Percentiles rank a stretch among this genome's conserved stretches.
phyloP scores from a whole-genome alignment of 1,284 basidiomycete species.

The Ganoderma multipileum region DNA sequence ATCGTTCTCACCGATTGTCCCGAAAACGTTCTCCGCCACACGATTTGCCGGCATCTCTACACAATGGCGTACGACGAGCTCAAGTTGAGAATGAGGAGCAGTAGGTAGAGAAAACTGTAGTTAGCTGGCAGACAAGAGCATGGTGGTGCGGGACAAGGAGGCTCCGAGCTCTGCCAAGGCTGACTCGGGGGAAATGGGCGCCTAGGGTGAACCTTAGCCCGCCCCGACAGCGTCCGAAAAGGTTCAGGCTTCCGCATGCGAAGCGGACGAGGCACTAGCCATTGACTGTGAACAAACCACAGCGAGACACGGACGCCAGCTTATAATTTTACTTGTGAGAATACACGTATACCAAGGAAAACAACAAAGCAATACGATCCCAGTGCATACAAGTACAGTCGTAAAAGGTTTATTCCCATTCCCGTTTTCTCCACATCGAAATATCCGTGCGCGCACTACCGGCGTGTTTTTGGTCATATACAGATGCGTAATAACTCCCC shows the following conservation, averaged over 20 bases:
- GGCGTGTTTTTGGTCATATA: neutral
- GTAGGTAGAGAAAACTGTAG: neutral
- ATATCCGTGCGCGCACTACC: neutral
- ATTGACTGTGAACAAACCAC: neutral
- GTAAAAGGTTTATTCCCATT: neutral
- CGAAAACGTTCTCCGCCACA: constrained; percentile 64
- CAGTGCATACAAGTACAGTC: constrained; percentile 11
- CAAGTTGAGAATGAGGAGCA: neutral
- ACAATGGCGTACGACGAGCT: neutral
- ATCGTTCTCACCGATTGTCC: constrained; percentile 56
- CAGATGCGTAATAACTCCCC: neutral
- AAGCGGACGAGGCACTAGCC: too few relatives aligned
- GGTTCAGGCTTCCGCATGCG: neutral
- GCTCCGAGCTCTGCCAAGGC: neutral
- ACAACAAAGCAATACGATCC: neutral
- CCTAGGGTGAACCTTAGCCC: neutral
- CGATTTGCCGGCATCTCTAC: constrained; percentile 45
- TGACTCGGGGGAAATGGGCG: neutral
- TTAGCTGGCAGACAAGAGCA: neutral
- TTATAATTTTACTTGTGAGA: neutral
- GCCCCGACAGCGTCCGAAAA: neutral
- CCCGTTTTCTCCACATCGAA: neutral
- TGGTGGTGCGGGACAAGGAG: neutral
- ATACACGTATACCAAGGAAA: neutral
- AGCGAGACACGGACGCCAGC: neutral